Evolutionary conservation across 495 filamentous ascomycete genomes (phyloP).

Genomic region (Aspergillus saccharolyticus): DNA sequence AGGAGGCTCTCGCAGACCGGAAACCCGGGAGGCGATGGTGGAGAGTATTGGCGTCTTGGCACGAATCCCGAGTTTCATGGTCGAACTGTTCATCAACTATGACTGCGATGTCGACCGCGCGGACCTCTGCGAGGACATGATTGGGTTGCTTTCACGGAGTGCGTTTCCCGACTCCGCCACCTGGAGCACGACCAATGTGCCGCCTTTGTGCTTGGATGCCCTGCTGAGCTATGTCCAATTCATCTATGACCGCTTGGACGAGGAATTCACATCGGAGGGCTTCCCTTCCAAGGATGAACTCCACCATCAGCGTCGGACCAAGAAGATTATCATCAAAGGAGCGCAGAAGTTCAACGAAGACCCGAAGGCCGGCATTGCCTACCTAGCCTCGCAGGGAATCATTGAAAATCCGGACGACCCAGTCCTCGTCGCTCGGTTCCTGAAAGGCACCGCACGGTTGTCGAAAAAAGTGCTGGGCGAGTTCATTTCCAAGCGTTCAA

Average conservation of each 20-base stretch:
- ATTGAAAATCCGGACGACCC: slow-evolving; percentile 72
- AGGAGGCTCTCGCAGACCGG: slow-evolving; percentile 84
- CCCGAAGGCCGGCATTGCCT: slow-evolving; percentile 84
- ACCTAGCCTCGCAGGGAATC: slow-evolving; percentile 74
- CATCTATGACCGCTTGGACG: slow-evolving; percentile 78
- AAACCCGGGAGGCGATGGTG: slow-evolving; percentile 96
- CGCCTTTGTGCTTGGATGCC: slow-evolving; percentile 88
- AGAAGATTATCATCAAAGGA: slow-evolving; percentile 83
- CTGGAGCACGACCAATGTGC: slow-evolving; percentile 98
- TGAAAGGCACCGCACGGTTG: slow-evolving; percentile 77
- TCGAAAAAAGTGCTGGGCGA: slow-evolving; percentile 91
- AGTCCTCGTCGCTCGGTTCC: slow-evolving; percentile 67
- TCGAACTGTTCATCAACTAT: slow-evolving; percentile 96
- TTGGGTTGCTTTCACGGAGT: slow-evolving; percentile 86
- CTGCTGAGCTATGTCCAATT: slow-evolving; percentile 87
- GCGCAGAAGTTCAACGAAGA: slow-evolving; percentile 92
- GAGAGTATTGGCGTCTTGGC: slow-evolving; percentile 89
- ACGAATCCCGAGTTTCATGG: slow-evolving; percentile 88
- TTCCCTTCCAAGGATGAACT: slow-evolving; percentile 62
- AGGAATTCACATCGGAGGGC: slow-evolving; percentile 57
- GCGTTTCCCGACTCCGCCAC: slow-evolving; percentile 96
- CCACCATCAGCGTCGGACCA: slow-evolving; percentile 64
- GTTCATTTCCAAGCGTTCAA: slow-evolving; percentile 82
- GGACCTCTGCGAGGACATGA: slow-evolving; percentile 91
- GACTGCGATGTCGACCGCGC: slow-evolving; percentile 91